These are phyloP conservation scores for Talaromyces sp. DNA, from an alignment of 2,329 filamentous ascomycete genomes.

Conservation along the genomic window DNA sequence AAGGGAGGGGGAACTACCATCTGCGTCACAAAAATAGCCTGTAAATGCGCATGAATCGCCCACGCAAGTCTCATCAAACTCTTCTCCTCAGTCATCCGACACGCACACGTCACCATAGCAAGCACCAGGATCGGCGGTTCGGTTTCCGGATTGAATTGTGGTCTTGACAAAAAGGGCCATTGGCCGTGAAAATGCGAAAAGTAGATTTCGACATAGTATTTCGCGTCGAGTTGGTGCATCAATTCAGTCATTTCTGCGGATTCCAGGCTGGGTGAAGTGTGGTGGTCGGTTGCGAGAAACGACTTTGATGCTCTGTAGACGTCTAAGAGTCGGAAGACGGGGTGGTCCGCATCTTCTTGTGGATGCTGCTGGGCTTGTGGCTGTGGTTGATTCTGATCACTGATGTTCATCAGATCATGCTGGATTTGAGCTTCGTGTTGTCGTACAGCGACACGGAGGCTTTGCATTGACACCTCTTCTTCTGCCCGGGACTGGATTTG, in stretches of 20 bases:
- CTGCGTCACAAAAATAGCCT: constrained; percentile 26
- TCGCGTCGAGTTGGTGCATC: constrained; percentile 12
- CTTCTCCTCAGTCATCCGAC: constrained; percentile 25
- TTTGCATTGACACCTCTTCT: background rate
- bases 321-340: background rate
- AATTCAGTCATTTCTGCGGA: background rate
- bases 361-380: background rate
- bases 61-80: constrained; percentile 23
- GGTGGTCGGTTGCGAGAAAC: background rate
- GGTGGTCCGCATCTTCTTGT: background rate
- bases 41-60: constrained; percentile 26
- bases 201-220: constrained; percentile 25
- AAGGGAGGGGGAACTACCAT: constrained; percentile 19
- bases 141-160: constrained; percentile 21
- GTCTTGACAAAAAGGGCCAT: constrained; percentile 31
- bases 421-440: constrained; percentile 13
- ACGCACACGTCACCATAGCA: constrained; percentile 28
- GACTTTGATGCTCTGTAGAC: background rate
- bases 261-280: background rate
- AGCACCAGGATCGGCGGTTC: constrained; percentile 30
- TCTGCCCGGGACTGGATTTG: background rate
- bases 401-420: background rate
- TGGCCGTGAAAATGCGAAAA: constrained; percentile 27
- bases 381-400: background rate
- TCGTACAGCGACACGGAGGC: constrained; percentile 4